These are phyloP conservation scores for Tripterygium wilfordii DNA, from an alignment of 177 flowering plant species.

Conservation along the genomic window DNA sequence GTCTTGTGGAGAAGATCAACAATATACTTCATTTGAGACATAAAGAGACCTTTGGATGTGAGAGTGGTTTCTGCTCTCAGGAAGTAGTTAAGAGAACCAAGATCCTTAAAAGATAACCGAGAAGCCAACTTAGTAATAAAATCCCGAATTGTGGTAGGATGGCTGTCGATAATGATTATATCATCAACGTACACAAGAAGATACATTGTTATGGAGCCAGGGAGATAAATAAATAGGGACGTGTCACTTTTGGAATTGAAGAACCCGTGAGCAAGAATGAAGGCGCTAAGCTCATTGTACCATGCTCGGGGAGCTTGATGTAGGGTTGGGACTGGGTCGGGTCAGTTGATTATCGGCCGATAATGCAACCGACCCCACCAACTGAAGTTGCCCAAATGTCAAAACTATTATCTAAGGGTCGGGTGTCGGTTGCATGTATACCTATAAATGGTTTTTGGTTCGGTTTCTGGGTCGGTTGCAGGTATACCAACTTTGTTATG, in stretches of 20 bases:
- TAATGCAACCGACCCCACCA: too few species aligned
- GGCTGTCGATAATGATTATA: too few species aligned
- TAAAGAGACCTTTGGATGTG: not conserved
- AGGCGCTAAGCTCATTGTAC: not conserved
- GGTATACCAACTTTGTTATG: too few species aligned
- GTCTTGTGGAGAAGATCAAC: not conserved
- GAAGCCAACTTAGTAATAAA: too few species aligned
- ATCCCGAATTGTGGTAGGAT: too few species aligned
- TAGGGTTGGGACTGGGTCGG: not conserved
- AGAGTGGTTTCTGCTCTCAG: not conserved
- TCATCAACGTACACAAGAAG: not conserved
- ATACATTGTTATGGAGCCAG: not conserved
- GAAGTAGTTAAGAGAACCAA: not conserved
- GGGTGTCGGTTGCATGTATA: too few species aligned
- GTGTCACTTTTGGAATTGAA: not conserved
- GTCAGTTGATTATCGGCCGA: too few species aligned
- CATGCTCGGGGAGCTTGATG: not conserved
- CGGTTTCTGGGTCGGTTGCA: too few species aligned
- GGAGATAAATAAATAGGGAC: not conserved
- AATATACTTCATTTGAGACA: not conserved
- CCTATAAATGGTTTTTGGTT: too few species aligned
- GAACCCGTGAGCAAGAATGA: not conserved
- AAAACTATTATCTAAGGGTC: too few species aligned
- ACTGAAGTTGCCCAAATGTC: too few species aligned
- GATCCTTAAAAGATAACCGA: not conserved